phyloP scores from a whole-genome alignment of 345 rosid species.

The Citrus maxima region DNA sequence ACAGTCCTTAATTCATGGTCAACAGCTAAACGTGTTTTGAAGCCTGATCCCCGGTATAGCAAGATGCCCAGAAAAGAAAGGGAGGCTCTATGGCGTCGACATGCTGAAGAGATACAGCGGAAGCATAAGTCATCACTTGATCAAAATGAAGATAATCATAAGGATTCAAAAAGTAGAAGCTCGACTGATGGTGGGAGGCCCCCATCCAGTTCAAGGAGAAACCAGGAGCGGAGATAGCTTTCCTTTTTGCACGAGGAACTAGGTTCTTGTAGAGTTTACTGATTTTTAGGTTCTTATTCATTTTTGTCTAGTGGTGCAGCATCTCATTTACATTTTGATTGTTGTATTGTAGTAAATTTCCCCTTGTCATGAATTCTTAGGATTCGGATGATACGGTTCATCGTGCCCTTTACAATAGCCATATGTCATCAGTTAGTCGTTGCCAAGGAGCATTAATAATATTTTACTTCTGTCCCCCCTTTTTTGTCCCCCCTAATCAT shows the following conservation, averaged over 20 bases:
- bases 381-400: background rate
- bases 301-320: background rate
- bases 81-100: slow-evolving; percentile 73
- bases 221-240: slow-evolving; percentile 37
- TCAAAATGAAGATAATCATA: slow-evolving; percentile 44
- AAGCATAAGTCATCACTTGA: slow-evolving; percentile 48
- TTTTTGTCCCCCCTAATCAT: too few species aligned
- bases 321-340: background rate
- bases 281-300: background rate
- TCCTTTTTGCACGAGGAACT: slow-evolving; percentile 8
- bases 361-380: background rate
- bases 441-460: background rate
- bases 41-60: slow-evolving; percentile 70
- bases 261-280: slow-evolving; percentile 8
- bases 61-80: slow-evolving; percentile 88
- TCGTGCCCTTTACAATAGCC: background rate
- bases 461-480: background rate
- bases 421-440: background rate
- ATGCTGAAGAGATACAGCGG: slow-evolving; percentile 56
- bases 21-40: slow-evolving; percentile 71
- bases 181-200: slow-evolving; percentile 35
- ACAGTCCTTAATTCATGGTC: slow-evolving; percentile 90
- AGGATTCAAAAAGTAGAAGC: slow-evolving; percentile 44
- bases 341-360: background rate
- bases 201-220: slow-evolving; percentile 45